phyloP scores from a whole-genome alignment of 108 stramenopile genomes.

The Poteriospumella lacustris region DNA sequence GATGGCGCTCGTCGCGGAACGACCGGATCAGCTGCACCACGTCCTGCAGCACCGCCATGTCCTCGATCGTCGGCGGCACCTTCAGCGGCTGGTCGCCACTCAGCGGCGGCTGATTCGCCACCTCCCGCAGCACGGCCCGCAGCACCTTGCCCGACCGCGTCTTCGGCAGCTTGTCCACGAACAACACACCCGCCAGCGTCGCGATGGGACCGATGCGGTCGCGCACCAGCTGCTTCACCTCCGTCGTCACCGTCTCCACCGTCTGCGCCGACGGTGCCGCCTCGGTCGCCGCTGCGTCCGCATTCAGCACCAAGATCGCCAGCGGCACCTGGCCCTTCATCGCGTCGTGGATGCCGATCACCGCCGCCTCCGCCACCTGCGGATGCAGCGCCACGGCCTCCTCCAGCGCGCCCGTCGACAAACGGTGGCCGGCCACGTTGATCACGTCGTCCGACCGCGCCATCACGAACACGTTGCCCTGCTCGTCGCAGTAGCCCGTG shows the following conservation, averaged over 20 bases:
- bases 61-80: constrained; percentile 67
- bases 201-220: constrained; percentile 61
- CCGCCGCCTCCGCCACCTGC: constrained; percentile 63
- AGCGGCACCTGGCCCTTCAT: constrained; percentile 66
- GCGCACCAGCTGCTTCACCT: constrained; percentile 65
- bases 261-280: too few species aligned
- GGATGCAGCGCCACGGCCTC: constrained; percentile 60
- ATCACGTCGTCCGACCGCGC: background rate
- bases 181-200: constrained; percentile 52
- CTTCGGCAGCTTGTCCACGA: constrained; percentile 61
- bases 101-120: too few species aligned
- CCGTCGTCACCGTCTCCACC: too few species aligned
- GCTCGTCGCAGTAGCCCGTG: background rate
- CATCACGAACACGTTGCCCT: background rate
- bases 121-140: constrained; percentile 59
- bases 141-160: constrained; percentile 66
- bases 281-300: too few species aligned
- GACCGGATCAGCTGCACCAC: too few species aligned
- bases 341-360: constrained; percentile 58
- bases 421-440: constrained; percentile 12
- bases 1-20: too few species aligned
- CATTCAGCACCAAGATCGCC: constrained; percentile 58
- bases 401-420: background rate
- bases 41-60: constrained; percentile 56
- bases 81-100: constrained; percentile 51